phyloP scores from a whole-genome alignment of 176 grass and related monocot species.

The Oryza punctata region DNA sequence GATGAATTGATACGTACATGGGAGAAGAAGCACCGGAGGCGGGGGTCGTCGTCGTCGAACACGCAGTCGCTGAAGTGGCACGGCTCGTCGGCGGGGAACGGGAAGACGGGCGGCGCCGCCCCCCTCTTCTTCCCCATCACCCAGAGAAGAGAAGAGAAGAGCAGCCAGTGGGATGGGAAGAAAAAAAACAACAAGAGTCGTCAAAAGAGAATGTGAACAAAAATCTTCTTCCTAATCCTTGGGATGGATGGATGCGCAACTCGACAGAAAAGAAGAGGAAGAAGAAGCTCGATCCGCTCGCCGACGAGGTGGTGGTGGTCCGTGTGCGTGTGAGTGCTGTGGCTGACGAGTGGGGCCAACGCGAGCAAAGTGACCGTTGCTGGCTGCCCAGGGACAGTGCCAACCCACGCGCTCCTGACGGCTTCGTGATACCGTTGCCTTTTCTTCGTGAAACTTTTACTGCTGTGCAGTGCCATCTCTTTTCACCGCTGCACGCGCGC shows the following conservation, averaged over 20 bases:
- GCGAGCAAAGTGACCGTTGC: conserved; percentile 47
- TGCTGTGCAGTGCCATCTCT: not conserved
- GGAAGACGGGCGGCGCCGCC: conserved; percentile 9
- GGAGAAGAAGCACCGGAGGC: conserved; percentile 28
- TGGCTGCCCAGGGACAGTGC: not conserved
- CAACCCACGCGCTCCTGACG: conserved; percentile 22
- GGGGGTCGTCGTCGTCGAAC: conserved; percentile 37
- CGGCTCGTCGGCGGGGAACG: not conserved
- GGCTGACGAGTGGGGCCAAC: not conserved
- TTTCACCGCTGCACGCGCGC: not conserved
- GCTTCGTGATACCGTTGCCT: not conserved
- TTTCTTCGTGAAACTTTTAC: not conserved
- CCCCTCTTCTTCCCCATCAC: conserved; percentile 44
- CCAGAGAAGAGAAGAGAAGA: too few species aligned
- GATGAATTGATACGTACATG: not conserved
- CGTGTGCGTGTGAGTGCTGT: not conserved
- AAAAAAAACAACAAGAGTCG: too few species aligned
- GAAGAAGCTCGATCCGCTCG: too few species aligned
- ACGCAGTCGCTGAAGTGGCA: conserved; percentile 51
- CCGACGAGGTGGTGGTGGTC: too few species aligned
- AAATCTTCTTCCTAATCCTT: too few species aligned
- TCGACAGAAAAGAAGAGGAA: conserved; percentile 1
- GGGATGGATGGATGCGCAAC: conserved; percentile 5
- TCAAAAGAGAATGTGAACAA: not conserved
- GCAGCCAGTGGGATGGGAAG: too few species aligned